Evolutionary conservation across 768 basidiomycete genomes (phyloP).

Genomic region (Calocybe indica): DNA sequence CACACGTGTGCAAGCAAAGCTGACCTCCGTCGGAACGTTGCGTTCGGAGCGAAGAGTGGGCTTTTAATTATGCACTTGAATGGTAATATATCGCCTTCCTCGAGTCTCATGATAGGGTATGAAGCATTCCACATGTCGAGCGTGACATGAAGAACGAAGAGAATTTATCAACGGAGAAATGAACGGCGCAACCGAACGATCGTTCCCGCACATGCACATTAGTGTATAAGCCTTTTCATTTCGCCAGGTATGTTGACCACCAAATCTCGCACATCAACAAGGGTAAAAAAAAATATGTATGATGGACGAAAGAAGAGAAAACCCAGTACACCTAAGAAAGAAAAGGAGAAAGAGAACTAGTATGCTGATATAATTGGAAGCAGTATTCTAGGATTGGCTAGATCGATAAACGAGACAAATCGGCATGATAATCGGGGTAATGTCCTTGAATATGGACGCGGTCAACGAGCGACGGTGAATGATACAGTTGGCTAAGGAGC

Average conservation of each 20-base stretch:
- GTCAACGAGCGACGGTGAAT: no score
- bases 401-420: slow-evolving; percentile 7
- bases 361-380: slow-evolving; percentile 3
- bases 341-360: slow-evolving; percentile 1
- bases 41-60: no score
- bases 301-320: neutral
- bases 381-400: slow-evolving; percentile 11
- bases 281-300: slow-evolving; percentile 1
- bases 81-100: no score
- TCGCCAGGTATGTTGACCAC: no score
- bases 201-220: slow-evolving; percentile 5
- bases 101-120: no score
- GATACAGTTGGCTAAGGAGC: no score
- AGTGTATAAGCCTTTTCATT: neutral
- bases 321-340: slow-evolving; percentile 1
- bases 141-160: no score
- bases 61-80: no score
- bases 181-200: slow-evolving; percentile 9
- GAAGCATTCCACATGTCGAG: no score
- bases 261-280: no score
- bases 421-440: neutral
- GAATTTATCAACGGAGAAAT: neutral
- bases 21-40: no score
- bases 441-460: neutral
- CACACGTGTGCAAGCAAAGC: no score